Evolutionary conservation across 1,284 basidiomycete genomes (phyloP), one percentile per base, ranked within the genome.

Genomic region (Sanghuangporus sanghuang): DNA sequence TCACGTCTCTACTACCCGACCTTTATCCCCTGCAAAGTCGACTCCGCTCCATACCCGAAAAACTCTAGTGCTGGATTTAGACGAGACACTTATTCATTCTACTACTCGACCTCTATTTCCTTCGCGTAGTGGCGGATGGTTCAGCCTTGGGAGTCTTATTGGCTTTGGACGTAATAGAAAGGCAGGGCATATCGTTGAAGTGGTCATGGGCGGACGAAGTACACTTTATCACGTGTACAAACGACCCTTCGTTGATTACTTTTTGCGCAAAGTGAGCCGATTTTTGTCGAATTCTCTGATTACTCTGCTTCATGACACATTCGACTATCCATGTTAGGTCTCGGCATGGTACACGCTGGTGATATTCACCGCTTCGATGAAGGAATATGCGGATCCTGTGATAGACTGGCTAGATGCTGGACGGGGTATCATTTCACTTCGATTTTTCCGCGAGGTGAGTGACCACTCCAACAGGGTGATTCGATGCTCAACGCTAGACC

Each of bases 321-420:
- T 52, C 27, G 23, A 35, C 38, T 23, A 6, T 40, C 14, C 54
- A 55, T 46, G 21, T 16, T 72, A 97, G 95, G 97, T 98, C 52
- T 96, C 96, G 27, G 83, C 89, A 48, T 99, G 96, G 96, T 99
- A 99, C 78, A 98, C 96, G 1, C 87, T 99, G 61, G 96, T 99
- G 62, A 93, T 99, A 68, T 99, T 96, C 76, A 99, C 96, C 18
- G 97, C 96, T 1, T 98, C 95, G 6, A 95, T 99, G 89, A 92
- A 95, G 72, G 96, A 99, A 76, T 99, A 99, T 74, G 96, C 96
- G 64, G 96, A 99, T 78, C 96, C 97, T 0, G 96, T 99, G 35
- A 99, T 99, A 70, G 97, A 99, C 77, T 99, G 97, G 96, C 79
- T 99, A 64, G 96, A 99, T 73, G 94, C 92, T 64, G 96, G 96